A percentile compares a stretch with the other conserved stretches of the same genome.
Conservation (phyloP, 805 yeast species). For the Torulaspora delbrueckii region DNA sequence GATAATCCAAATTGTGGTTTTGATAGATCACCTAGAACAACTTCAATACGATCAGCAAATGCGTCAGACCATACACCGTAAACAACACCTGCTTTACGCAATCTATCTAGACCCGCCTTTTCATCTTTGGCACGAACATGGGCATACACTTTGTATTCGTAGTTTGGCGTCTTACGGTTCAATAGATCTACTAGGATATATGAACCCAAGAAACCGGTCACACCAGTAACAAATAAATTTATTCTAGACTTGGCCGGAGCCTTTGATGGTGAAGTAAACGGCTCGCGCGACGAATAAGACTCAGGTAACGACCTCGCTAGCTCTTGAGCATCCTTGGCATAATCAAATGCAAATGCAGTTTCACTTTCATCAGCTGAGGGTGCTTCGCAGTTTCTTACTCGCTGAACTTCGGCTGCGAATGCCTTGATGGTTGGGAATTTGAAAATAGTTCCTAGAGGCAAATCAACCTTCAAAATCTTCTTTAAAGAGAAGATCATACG, state of each 20-base stretch:
- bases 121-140: slow-evolving; percentile 84
- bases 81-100: slow-evolving; percentile 67
- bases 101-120: slow-evolving; percentile 68
- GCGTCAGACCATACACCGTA: slow-evolving; percentile 62
- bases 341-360: slow-evolving; percentile 38
- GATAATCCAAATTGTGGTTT: slow-evolving; percentile 65
- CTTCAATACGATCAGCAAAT: slow-evolving; percentile 54
- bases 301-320: slow-evolving; percentile 40
- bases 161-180: slow-evolving; percentile 41
- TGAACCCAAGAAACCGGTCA: slow-evolving; percentile 94
- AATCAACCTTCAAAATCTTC: slow-evolving; percentile 66
- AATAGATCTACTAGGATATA: slow-evolving; percentile 77
- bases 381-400: slow-evolving; percentile 43
- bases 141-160: slow-evolving; percentile 60
- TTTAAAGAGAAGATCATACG: slow-evolving; percentile 92
- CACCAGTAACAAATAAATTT: slow-evolving; percentile 86
- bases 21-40: slow-evolving; percentile 80
- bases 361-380: slow-evolving; percentile 29
- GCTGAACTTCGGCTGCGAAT: slow-evolving; percentile 70
- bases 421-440: slow-evolving; percentile 78
- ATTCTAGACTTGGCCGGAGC: slow-evolving; percentile 33
- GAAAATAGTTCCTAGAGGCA: slow-evolving; percentile 88
- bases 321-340: slow-evolving; percentile 69
- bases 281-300: slow-evolving; percentile 43
- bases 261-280: slow-evolving; percentile 23